These are phyloP conservation scores for Colletotrichum tofieldiae DNA, from an alignment of 2,329 filamentous ascomycete species.

Conservation along the genomic window DNA sequence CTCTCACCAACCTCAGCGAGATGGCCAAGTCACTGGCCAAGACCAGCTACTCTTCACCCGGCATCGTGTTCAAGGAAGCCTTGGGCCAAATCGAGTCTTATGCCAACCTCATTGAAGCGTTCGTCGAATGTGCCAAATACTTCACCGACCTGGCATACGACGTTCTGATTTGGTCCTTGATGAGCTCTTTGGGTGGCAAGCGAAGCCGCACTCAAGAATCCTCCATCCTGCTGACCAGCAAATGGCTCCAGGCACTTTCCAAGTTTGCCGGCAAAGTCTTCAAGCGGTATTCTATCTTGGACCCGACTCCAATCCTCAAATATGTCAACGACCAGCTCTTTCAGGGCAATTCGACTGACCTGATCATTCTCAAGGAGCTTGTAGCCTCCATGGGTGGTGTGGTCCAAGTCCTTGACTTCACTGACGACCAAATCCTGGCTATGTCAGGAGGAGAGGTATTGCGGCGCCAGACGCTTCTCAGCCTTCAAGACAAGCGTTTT, in stretches of 20 bases:
- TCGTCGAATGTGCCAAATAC: slow-evolving; percentile 95
- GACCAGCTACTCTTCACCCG: slow-evolving; percentile 91
- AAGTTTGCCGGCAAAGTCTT: slow-evolving; percentile 94
- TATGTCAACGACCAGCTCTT: slow-evolving; percentile 91
- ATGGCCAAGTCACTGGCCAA: slow-evolving; percentile 94
- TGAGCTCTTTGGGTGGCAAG: slow-evolving; percentile 78
- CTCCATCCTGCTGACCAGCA: slow-evolving; percentile 82
- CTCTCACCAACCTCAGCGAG: slow-evolving; percentile 85
- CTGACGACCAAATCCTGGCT: slow-evolving; percentile 87
- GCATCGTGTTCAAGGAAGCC: slow-evolving; percentile 90
- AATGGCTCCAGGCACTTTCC: slow-evolving; percentile 92
- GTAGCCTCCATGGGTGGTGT: slow-evolving; percentile 96
- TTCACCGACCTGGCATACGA: slow-evolving; percentile 95
- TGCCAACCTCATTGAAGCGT: slow-evolving; percentile 92
- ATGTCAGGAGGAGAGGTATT: slow-evolving; percentile 90
- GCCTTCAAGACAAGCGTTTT: slow-evolving; percentile 86
- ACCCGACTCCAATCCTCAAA: slow-evolving; percentile 87
- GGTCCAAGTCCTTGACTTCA: slow-evolving; percentile 88
- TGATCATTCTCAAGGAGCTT: slow-evolving; percentile 92
- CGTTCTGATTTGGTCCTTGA: slow-evolving; percentile 91
- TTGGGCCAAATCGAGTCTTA: slow-evolving; percentile 94
- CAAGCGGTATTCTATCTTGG: slow-evolving; percentile 86
- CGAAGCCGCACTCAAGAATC: slow-evolving; percentile 75
- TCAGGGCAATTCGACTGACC: slow-evolving; percentile 87
- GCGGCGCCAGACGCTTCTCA: slow-evolving; percentile 84